Base-by-base conservation (phyloP, 2,329 filamentous ascomycete species). In the Escovopsis sp. region DNA sequence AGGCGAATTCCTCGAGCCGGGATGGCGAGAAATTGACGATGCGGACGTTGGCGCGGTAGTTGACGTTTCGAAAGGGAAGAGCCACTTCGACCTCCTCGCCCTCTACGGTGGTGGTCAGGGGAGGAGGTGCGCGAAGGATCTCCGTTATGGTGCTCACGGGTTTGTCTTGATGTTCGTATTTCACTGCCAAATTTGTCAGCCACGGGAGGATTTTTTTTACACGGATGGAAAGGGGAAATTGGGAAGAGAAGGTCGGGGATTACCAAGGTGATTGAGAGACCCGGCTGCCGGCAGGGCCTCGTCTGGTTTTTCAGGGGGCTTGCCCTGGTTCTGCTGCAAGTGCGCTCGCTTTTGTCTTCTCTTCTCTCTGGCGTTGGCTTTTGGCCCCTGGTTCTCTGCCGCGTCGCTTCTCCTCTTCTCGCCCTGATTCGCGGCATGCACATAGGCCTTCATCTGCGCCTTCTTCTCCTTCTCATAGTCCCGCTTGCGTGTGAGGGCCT, bases 21-120 rank as follows among this genome's bases (percentile, higher is more conserved):
- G 68, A 61, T 0, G 89, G 89, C 44, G 71, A 75, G 57, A 84
- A 95, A 60, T 94, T 84, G 31, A 94, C 71, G 2, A 94, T 79
- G n/a, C 84, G 79, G 31, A 84, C 79, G 30, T 71, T 68, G 16
- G 76, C 66, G 37, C 76, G 74, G 55, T 87, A 87, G 35, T 76
- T 82, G 43, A 71, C 64, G 53, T 88, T 86, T 43, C 78, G 68
- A 52, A 94, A 94, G 0, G 87, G 84, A 0, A 88, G 51, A n/a
- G 50, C 48, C 1, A 73, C 33, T 4, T 49, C 54, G 2, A 61
- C 50, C 13, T 52, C 41, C 37, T 62, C 42, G 13, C 53, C 61
- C 7, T 68, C 59, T 2, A 70, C 60, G 27, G 59, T 60, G 14
- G 67, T 67, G 37, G 66, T 54, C 47, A 74, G 57, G 7, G 51